These are phyloP conservation scores for Cryptosporidium bovis DNA, from an alignment of 169 alveolate genomes.

Conservation along the genomic window DNA sequence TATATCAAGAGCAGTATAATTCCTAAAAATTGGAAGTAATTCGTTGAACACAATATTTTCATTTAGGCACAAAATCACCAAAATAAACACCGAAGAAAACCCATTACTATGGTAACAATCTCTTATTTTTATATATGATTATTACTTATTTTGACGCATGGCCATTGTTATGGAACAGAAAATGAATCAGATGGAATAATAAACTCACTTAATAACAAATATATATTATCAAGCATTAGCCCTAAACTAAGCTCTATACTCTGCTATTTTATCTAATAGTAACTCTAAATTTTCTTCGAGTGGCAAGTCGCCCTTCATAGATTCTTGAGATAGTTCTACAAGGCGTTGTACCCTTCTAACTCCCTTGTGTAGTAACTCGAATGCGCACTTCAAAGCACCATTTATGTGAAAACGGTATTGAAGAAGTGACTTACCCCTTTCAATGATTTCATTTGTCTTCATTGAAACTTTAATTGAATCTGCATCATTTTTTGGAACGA, in stretches of 20 bases:
- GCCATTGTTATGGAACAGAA: background rate
- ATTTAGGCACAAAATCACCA: too few species aligned
- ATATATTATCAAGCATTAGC: too few species aligned
- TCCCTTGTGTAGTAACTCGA: slow-evolving; percentile 36
- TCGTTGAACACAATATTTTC: too few species aligned
- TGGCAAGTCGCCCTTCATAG: slow-evolving; percentile 57
- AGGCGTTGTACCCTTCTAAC: slow-evolving; percentile 70
- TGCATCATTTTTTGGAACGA: slow-evolving; percentile 49
- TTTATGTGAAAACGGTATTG: slow-evolving; percentile 63
- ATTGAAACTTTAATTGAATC: slow-evolving; percentile 43
- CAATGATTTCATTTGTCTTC: slow-evolving; percentile 68
- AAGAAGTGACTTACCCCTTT: slow-evolving; percentile 68
- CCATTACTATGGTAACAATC: too few species aligned
- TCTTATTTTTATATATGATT: background rate
- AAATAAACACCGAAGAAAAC: too few species aligned
- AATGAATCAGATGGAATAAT: background rate
- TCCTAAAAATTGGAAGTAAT: too few species aligned
- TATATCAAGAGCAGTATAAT: background rate
- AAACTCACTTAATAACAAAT: background rate
- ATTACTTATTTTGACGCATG: background rate
- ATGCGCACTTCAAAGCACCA: slow-evolving; percentile 64
- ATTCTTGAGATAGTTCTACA: slow-evolving; percentile 54
- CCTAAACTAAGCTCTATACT: slow-evolving; percentile 16
- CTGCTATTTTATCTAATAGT: slow-evolving; percentile 54
- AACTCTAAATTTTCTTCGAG: slow-evolving; percentile 55